Base-by-base conservation (phyloP, 2,329 filamentous ascomycete genomes). In the Aspergillus flavus region DNA sequence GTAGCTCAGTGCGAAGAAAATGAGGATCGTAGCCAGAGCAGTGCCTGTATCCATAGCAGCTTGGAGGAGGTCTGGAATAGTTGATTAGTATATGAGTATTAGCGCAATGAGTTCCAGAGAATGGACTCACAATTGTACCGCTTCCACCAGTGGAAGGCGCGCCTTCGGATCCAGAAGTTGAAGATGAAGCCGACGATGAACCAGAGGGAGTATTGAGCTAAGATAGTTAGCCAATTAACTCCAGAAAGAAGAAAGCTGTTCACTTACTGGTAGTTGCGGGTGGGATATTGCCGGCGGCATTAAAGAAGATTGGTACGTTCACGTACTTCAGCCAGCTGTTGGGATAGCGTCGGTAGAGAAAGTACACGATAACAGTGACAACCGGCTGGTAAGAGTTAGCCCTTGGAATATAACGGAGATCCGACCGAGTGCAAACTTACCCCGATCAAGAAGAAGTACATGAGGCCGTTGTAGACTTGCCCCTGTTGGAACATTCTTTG, bases 11-110 rank as follows among this genome's bases (percentile, higher is more conserved):
- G 71, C 73, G 56, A 75, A 75, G 62, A 77, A 76, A 28, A 76
- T 77, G 32, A 75, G 57, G 9, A 76, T 67, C 0, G 73, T 75
- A 1, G 71, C 73, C 4, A 76, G 61, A 0, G 75, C 74, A 1
- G 75, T 76, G 6, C 75, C 75, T 0, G 75, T 77, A 61, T 77
- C 75, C 71, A 77, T 75, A 0, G 73, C 73, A 12, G 73, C 72
- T 39, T 74, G 72, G 21, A 72, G 56, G 5, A 75, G 66, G 41
- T 64, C 56, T 63, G 36, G 14, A 3, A 0, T 21, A n/a, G 23
- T 23, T 1, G 0, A 3, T 34, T 19, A 12, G 21, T 23, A 23
- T 23, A 2, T 23, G 21, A 23, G 21, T 23, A 2, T 23, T 23
- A 23, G 21, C 21, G 21, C 21, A 23, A 23, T 23, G 21, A 23